These are phyloP conservation scores for Termitomyces sp. DNA, from an alignment of 768 basidiomycete genomes.

Conservation along the genomic window DNA sequence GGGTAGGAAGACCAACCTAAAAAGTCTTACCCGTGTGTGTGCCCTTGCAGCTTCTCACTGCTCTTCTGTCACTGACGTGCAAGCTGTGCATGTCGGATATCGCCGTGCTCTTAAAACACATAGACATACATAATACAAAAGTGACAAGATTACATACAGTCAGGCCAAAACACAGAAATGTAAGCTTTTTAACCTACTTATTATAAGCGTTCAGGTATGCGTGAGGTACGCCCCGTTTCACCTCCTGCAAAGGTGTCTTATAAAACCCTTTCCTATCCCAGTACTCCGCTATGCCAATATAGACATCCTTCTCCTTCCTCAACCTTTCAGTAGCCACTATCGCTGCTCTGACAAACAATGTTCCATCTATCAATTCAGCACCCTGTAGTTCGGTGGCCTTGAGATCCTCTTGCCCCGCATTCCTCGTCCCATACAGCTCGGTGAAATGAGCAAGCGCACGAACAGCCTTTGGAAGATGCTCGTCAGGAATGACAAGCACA, in stretches of 20 bases:
- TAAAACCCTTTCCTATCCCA: slow-evolving; percentile 22
- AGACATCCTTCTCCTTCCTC: slow-evolving; percentile 21
- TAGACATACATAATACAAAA: too few relatives aligned
- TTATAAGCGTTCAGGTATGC: too few relatives aligned
- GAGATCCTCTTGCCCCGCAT: slow-evolving; percentile 14
- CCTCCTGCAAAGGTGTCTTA: background rate
- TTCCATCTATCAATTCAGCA: slow-evolving; percentile 45
- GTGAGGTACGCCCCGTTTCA: background rate
- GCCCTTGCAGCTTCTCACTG: too few relatives aligned
- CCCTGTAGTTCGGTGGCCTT: slow-evolving; percentile 33
- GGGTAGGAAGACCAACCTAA: too few relatives aligned
- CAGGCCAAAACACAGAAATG: too few relatives aligned
- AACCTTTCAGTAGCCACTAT: slow-evolving; percentile 38
- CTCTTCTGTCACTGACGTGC: too few relatives aligned
- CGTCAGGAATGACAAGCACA: slow-evolving; percentile 51
- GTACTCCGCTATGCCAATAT: slow-evolving; percentile 9
- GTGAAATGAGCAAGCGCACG: slow-evolving; percentile 31
- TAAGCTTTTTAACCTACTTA: too few relatives aligned
- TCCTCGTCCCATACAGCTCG: slow-evolving; percentile 24
- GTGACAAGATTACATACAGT: too few relatives aligned
- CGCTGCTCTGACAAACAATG: slow-evolving; percentile 50
- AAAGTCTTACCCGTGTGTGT: too few relatives aligned
- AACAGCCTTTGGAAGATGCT: slow-evolving; percentile 35
- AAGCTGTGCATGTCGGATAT: too few relatives aligned
- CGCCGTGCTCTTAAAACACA: too few relatives aligned